Evolutionary conservation across 2,329 filamentous ascomycete genomes (phyloP), one percentile per base, ranked within the genome.

Genomic region (Aspergillus nomiae): DNA sequence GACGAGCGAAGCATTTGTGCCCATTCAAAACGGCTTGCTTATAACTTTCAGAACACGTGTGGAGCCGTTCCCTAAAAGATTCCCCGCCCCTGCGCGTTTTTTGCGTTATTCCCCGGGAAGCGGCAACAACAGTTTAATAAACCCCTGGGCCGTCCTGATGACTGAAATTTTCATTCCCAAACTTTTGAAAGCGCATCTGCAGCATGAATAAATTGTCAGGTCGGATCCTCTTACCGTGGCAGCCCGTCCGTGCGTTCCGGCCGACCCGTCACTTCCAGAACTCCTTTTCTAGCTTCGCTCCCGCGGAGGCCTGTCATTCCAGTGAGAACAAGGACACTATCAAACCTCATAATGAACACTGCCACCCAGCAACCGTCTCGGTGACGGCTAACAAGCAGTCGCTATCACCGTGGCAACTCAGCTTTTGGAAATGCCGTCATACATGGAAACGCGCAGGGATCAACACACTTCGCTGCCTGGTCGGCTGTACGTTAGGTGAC

Each of bases 401-500:
- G 3, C n/a, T n/a, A 38, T 56, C 54, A 12, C 21, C 41, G 6
- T 56, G 32, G 34, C 16, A 56, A 10, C n/a, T 28, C 19, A 24
- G 24, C 7, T 81, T 81, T 65, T 81, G 79, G 79, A 65, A 67
- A 2, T 77, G 71, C 21, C 67, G 59, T 12, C 63, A 71, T 12
- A 72, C 76, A 0, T 87, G 85, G 85, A 77, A 74, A 32, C 76
- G 85, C n/a, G 83, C 85, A 0, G 75, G 76, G 0, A 69, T 87
- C 66, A 87, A 87, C 67, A 87, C 85, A 0, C 70, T 85, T 4
- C 82, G 85, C 8, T 87, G 85, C 63, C 77, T 87, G 1, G 73
- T 84, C 2, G 85, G 85, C 8, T 87, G 85, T 67, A 86, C 84
- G 0, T 46, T 76, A 0, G 85, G 85, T n/a, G 85, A 87, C 69